A percentile compares a stretch with the other conserved stretches of the same genome.
These are phyloP conservation scores for Austroboletus novae-zelandiae DNA, from an alignment of 1,284 basidiomycete genomes.

Conservation along the genomic window DNA sequence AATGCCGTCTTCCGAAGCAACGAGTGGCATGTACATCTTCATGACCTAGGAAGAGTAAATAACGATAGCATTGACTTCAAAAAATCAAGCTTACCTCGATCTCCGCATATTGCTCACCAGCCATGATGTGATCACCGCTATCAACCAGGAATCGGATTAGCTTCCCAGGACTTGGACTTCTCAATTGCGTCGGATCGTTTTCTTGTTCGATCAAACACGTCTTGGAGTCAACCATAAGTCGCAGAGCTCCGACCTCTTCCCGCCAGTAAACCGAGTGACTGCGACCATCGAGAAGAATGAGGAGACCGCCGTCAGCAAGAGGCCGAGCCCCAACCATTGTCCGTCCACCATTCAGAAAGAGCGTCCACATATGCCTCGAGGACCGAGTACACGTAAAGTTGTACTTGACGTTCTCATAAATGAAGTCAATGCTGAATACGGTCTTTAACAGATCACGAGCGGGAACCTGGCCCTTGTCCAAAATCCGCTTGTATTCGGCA, in stretches of 20 bases:
- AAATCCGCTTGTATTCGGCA: slow-evolving; percentile 90
- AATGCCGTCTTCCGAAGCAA: slow-evolving; percentile 93
- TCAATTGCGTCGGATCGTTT: slow-evolving; percentile 97
- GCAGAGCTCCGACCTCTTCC: slow-evolving; percentile 94
- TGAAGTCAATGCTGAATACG: slow-evolving; percentile 96
- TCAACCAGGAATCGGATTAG: slow-evolving; percentile 94
- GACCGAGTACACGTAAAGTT: slow-evolving; percentile 95
- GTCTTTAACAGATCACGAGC: slow-evolving; percentile 94
- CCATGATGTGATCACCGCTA: slow-evolving; percentile 94
- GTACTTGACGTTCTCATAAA: slow-evolving; percentile 96
- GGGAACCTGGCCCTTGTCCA: slow-evolving; percentile 98
- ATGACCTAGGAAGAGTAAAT: slow-evolving; percentile 64
- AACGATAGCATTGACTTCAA: slow-evolving; percentile 2
- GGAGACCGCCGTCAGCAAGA: slow-evolving; percentile 92
- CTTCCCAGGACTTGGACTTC: slow-evolving; percentile 97
- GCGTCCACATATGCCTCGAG: slow-evolving; percentile 85
- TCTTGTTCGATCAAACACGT: slow-evolving; percentile 99
- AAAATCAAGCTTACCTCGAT: slow-evolving; percentile 70
- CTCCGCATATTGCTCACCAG: slow-evolving; percentile 96
- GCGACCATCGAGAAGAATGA: slow-evolving; percentile 89
- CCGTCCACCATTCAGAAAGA: slow-evolving; percentile 94
- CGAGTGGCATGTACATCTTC: slow-evolving; percentile 99
- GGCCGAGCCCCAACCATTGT: slow-evolving; percentile 89
- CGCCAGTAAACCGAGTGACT: slow-evolving; percentile 99
- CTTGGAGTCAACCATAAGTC: slow-evolving; percentile 94